Conservation (phyloP, 2,329 filamentous ascomycete genomes). For the Daldinia sp. region DNA sequence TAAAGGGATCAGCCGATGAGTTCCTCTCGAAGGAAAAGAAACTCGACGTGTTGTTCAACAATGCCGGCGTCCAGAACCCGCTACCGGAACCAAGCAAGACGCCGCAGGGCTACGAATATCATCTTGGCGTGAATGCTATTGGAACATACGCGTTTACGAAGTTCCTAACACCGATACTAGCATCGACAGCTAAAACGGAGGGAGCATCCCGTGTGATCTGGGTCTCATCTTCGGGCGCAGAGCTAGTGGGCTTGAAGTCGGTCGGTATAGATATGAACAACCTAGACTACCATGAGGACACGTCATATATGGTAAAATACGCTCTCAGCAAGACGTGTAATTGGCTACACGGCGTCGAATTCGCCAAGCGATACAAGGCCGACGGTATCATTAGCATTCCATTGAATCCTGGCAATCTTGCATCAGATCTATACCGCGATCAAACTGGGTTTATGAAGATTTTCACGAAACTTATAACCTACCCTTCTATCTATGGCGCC, state of each 20-base stretch:
- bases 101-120: slow-evolving; percentile 50
- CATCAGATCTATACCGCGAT: slow-evolving; percentile 46
- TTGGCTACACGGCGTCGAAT: slow-evolving; percentile 46
- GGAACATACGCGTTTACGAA: slow-evolving; percentile 49
- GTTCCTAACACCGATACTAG: slow-evolving; percentile 44
- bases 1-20: slow-evolving; percentile 54
- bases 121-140: slow-evolving; percentile 49
- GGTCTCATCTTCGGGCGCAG: slow-evolving; percentile 45
- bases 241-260: slow-evolving; percentile 33
- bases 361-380: slow-evolving; percentile 39
- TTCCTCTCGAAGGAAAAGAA: slow-evolving; percentile 53
- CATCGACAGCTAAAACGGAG: slow-evolving; percentile 41
- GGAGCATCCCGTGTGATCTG: slow-evolving; percentile 47
- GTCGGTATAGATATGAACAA: slow-evolving; percentile 42
- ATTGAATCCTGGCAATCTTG: slow-evolving; percentile 49
- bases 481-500: slow-evolving; percentile 50
- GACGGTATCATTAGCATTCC: slow-evolving; percentile 46
- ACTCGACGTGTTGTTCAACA: slow-evolving; percentile 58
- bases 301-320: slow-evolving; percentile 37
- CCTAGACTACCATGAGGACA: slow-evolving; percentile 40
- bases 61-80: slow-evolving; percentile 55
- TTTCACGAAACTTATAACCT: slow-evolving; percentile 21
- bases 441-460: slow-evolving; percentile 20
- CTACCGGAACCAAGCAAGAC: slow-evolving; percentile 44
- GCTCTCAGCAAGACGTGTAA: slow-evolving; percentile 45